Evolutionary conservation across 176 grass and related monocot genomes (phyloP), one percentile per base, ranked within the genome.

Genomic region (Bolboschoenus planiculmis): DNA sequence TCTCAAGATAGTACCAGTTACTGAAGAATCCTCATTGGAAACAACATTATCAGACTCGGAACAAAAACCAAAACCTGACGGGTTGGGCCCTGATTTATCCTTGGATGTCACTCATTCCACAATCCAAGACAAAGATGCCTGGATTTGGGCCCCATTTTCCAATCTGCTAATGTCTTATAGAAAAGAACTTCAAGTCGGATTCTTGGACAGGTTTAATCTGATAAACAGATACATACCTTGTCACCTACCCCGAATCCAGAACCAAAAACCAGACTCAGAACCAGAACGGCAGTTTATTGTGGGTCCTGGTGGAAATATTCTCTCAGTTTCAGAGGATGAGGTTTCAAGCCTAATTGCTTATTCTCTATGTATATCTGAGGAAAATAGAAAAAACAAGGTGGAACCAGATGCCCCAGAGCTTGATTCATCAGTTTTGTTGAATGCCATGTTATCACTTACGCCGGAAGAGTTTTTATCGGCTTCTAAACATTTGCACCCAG

Each of bases 291-390:
- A 90, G 56, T 98, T 93, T 91, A 62, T 79, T 43, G 85, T 90
- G 86, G 89, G 92, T n/a, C 86, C 67, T 26, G 67, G 89, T 84
- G 92, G 90, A 63, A 88, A 88, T 80, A 79, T 93, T 34, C 64
- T 93, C 42, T 95, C 87, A 59, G 76, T 89, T 64, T 80, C 68
- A 5, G 90, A 93, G 86, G 86, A 93, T 89, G 92, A 93, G 66
- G 65, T 91, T 53, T 98, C 92, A 72, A 98, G 95, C 43, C 85
- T 95, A 31, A 93, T 98, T 85, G 90, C 89, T 78, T 90, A 88
- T 82, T 88, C 89, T 36, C 83, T 94, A 70, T 81, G 84, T 43
- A 84, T 90, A 83, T 91, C 87, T 31, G 95, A 98, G 86, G 84
- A 94, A 42, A 82, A 91, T 79, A 85, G 86, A 65, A 81, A 83